These are phyloP conservation scores for Tremella fuciformis DNA, from an alignment of 768 basidiomycete genomes.

Conservation along the genomic window DNA sequence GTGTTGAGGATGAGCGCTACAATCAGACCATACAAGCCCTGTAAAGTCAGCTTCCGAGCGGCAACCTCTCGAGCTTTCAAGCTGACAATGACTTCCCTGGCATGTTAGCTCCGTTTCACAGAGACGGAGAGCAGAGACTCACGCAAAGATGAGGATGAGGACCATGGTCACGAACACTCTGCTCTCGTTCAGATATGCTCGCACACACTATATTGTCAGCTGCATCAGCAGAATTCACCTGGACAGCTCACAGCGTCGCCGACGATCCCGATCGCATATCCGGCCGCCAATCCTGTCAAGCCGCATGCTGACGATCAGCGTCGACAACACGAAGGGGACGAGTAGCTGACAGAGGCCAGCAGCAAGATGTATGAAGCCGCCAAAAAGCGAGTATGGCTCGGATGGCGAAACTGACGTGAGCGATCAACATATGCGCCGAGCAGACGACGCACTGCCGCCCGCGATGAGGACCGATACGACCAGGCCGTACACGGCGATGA, in stretches of 20 bases:
- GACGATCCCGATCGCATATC: conserved; percentile 89
- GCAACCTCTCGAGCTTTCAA: conserved; percentile 61
- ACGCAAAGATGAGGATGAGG: conserved; percentile 67
- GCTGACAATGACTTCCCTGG: conserved; percentile 74
- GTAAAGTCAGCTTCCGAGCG: conserved; percentile 3
- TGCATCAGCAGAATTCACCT: not conserved
- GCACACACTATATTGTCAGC: conserved; percentile 65
- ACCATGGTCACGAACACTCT: conserved; percentile 95
- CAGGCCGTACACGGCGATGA: conserved; percentile 94
- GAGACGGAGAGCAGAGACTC: conserved; percentile 9
- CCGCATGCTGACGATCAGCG: conserved; percentile 63
- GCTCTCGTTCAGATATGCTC: conserved; percentile 85
- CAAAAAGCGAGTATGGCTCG: conserved; percentile 72
- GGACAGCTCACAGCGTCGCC: conserved; percentile 75
- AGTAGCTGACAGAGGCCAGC: conserved; percentile 62
- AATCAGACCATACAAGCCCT: conserved; percentile 55
- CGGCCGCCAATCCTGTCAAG: conserved; percentile 84
- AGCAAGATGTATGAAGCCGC: conserved; percentile 87
- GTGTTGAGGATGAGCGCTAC: conserved; percentile 92
- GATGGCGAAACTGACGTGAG: conserved; percentile 59
- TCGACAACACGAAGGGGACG: not conserved
- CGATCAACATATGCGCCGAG: conserved; percentile 1
- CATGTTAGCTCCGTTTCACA: not conserved
- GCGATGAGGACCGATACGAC: conserved; percentile 92
- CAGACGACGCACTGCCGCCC: conserved; percentile 59